Conservation (phyloP, 352 stramenopile genomes). For the Thalassiosira exigua region DNA sequence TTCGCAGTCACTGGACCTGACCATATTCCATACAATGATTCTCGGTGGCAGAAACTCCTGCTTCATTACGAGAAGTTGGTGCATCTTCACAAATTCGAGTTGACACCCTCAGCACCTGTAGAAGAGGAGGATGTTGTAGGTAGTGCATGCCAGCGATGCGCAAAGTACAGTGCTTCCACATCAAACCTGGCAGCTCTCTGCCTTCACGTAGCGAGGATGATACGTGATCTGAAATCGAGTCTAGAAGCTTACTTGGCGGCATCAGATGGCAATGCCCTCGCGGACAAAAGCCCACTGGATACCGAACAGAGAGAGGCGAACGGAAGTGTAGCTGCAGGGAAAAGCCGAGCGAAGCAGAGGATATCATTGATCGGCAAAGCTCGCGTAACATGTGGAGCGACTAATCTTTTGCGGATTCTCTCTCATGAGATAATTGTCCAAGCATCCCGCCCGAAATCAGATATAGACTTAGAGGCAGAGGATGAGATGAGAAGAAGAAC, state of each 20-base stretch:
- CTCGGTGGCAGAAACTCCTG: constrained; percentile 77
- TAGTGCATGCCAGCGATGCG: constrained; percentile 60
- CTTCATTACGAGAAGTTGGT: constrained; percentile 78
- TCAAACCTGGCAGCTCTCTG: constrained; percentile 74
- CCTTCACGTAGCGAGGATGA: constrained; percentile 73
- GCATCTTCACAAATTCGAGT: constrained; percentile 66
- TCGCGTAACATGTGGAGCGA: constrained; percentile 72
- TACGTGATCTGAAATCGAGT: constrained; percentile 65
- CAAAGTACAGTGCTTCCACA: constrained; percentile 56
- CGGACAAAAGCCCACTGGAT: not conserved
- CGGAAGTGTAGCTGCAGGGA: not conserved
- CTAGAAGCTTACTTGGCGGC: constrained; percentile 19
- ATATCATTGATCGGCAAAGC: constrained; percentile 78
- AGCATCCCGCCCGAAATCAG: constrained; percentile 27
- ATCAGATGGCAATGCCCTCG: not conserved
- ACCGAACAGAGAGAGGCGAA: not conserved
- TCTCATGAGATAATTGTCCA: constrained; percentile 68
- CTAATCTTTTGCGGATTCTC: constrained; percentile 73
- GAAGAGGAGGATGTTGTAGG: constrained; percentile 44
- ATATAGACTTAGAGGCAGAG: not conserved
- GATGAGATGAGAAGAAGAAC: not conserved
- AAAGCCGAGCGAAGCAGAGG: constrained; percentile 57
- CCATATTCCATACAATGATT: constrained; percentile 74
- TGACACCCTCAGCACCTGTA: constrained; percentile 11
- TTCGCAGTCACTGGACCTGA: constrained; percentile 71